A percentile compares a stretch with the other conserved stretches of the same genome.
These are phyloP conservation scores for Yamadazyma oceani DNA, from an alignment of 1,139 yeast species.

Conservation along the genomic window DNA sequence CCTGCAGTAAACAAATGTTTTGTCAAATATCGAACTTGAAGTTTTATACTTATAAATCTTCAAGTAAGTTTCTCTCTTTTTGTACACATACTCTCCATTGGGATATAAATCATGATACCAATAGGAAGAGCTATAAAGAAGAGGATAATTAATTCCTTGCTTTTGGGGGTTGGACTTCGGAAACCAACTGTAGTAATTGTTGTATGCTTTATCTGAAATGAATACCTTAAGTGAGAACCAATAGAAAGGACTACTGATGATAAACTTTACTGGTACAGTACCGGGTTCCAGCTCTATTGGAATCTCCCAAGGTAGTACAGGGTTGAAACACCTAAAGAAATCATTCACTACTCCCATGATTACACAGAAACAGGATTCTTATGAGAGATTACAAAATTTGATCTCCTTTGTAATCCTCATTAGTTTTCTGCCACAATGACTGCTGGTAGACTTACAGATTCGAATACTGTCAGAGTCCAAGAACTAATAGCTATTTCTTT, in stretches of 20 bases:
- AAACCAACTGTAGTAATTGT: slow-evolving; percentile 5
- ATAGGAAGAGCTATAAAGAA: slow-evolving; percentile 1
- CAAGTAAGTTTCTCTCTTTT: slow-evolving; percentile 5
- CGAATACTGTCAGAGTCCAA: too few relatives aligned
- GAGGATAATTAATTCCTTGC: slow-evolving; percentile 2
- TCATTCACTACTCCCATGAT: slow-evolving; percentile 1
- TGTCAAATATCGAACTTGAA: slow-evolving; percentile 2
- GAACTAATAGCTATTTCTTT: neutral
- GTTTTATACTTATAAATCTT: slow-evolving; percentile 5
- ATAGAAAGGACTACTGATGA: slow-evolving; percentile 3
- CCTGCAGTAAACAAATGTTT: slow-evolving; percentile 2
- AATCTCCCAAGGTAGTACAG: slow-evolving; percentile 2
- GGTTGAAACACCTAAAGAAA: neutral
- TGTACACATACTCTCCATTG: neutral
- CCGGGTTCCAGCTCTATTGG: slow-evolving; percentile 1
- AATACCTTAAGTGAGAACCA: slow-evolving; percentile 6
- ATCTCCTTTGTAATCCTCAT: too few relatives aligned
- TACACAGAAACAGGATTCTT: neutral
- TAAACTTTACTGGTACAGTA: slow-evolving; percentile 4
- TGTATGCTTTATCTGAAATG: slow-evolving; percentile 4
- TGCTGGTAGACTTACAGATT: too few relatives aligned
- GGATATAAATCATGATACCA: slow-evolving; percentile 4
- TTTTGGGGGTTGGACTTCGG: slow-evolving; percentile 4
- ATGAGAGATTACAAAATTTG: too few relatives aligned
- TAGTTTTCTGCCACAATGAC: too few relatives aligned